phyloP scores from a whole-genome alignment of 2,329 filamentous ascomycete species.

The Thelonectria discophora region DNA sequence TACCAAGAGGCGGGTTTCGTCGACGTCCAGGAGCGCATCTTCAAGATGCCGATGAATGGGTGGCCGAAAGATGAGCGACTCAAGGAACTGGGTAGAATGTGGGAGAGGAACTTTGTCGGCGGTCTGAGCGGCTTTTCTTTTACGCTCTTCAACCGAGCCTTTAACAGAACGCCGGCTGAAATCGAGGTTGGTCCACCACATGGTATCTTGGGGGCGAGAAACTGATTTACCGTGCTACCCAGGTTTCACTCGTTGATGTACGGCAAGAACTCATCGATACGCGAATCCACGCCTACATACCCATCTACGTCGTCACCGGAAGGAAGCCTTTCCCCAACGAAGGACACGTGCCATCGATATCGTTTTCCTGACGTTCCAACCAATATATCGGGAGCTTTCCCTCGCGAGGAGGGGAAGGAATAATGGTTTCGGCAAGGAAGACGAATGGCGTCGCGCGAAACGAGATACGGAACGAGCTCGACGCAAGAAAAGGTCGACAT shows the following conservation, averaged over 20 bases:
- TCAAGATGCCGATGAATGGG: constrained; percentile 63
- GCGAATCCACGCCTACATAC: constrained; percentile 58
- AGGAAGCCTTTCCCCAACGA: constrained; percentile 57
- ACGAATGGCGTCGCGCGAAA: background rate
- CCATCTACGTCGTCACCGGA: constrained; percentile 60
- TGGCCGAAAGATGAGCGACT: constrained; percentile 60
- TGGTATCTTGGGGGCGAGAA: background rate
- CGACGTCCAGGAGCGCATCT: constrained; percentile 61
- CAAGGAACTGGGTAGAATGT: constrained; percentile 56
- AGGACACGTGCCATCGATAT: constrained; percentile 12
- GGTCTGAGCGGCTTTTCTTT: constrained; percentile 58
- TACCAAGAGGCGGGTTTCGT: constrained; percentile 62
- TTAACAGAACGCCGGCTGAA: constrained; percentile 53
- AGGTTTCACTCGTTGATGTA: constrained; percentile 61
- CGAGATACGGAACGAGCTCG: background rate
- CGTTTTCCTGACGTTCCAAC: constrained; percentile 21
- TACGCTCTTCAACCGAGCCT: constrained; percentile 52
- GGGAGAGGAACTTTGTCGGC: constrained; percentile 54
- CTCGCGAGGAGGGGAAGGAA: background rate
- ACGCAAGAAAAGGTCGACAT: constrained; percentile 16
- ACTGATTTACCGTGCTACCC: constrained; percentile 24
- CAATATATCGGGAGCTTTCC: background rate
- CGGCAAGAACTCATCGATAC: constrained; percentile 57
- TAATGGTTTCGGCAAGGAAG: background rate
- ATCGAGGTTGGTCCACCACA: constrained; percentile 54